phyloP scores from a whole-genome alignment of 1,284 basidiomycete species.

The Cryptococcus sp. region DNA sequence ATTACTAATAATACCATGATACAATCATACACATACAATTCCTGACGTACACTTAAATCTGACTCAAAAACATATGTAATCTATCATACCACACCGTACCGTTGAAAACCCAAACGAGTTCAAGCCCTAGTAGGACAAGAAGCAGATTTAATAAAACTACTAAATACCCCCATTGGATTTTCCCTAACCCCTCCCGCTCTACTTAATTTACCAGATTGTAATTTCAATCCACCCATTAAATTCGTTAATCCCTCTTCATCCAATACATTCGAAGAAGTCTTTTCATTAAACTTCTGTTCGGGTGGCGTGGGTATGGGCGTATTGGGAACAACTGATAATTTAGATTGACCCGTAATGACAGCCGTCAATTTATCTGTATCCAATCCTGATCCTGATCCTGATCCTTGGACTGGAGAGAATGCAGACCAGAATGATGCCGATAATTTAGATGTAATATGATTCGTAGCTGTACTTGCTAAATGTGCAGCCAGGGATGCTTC shows the following conservation, averaged over 20 bases:
- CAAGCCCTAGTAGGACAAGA: not conserved
- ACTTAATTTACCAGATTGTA: conserved; percentile 16
- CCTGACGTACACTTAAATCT: too few relatives aligned
- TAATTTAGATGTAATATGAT: conserved; percentile 46
- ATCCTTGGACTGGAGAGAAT: conserved; percentile 29
- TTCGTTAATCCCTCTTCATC: conserved; percentile 19
- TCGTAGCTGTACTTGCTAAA: conserved; percentile 30
- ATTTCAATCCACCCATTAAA: conserved; percentile 29
- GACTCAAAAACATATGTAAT: too few relatives aligned
- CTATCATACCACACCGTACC: too few relatives aligned
- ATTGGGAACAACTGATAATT: conserved; percentile 41
- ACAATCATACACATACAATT: too few relatives aligned
- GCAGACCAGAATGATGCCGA: conserved; percentile 49
- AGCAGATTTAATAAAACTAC: conserved; percentile 20
- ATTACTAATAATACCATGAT: too few relatives aligned
- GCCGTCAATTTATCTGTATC: conserved; percentile 48
- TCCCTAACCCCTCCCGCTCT: conserved; percentile 16
- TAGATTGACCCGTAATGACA: conserved; percentile 47
- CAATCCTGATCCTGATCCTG: conserved; percentile 18
- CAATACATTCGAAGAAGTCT: not conserved
- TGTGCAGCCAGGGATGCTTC: conserved; percentile 16
- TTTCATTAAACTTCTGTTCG: not conserved
- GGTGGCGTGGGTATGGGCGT: not conserved
- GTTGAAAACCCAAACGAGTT: too few relatives aligned
- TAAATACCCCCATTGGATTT: conserved; percentile 27